Base-by-base conservation (phyloP, 2,329 filamentous ascomycete species). In the Penicillium decumbens region DNA sequence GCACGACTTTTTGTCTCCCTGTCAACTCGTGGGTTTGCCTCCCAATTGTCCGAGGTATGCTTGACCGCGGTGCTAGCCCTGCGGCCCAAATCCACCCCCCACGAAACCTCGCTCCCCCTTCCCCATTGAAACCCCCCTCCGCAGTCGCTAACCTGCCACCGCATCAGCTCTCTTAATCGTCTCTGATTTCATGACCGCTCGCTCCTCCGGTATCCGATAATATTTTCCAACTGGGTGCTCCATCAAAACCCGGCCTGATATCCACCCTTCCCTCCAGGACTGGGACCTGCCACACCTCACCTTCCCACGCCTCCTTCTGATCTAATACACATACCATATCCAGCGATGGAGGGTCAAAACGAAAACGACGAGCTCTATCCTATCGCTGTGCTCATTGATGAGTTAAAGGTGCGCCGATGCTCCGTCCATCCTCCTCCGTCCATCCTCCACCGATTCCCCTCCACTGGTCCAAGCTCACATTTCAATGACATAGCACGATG, bases 331-430 rank as follows among this genome's bases (percentile, higher is more conserved):
- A 58, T 53, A 54, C 43, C 60, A 49, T 49, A 54, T 65, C 81
- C 33, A 37, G 80, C 74, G 73, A 97, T 97, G 92, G 89, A 96
- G 77, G 87, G 86, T 76, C 81, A 85, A 73, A 88, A 86, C 76
- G 84, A 92, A 79, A 95, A 87, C 74, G 93, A 98, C 77, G 95
- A 97, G 85, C 90, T 98, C 68, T 98, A 97, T 76, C 93, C 93
- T 72, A 98, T 98, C 80, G 93, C 95, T 70, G 93, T 98, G 63
- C 85, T 98, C 75, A 98, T 98, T 76, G 93, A 98, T 75, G 93
- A 98, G 83, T 82, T 98, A 69, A 98, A 96, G 89, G 91, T 95
- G 82, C 66, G 74, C 65, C 13, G 35, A 45, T 41, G 24, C 32
- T 47, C 40, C 43, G 40, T 61, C 28, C 54, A 25, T 53, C 38